Evolutionary conservation across 2,329 filamentous ascomycete species (phyloP), one percentile per base, ranked within the genome.

Genomic region (Aspergillus nomiae): DNA sequence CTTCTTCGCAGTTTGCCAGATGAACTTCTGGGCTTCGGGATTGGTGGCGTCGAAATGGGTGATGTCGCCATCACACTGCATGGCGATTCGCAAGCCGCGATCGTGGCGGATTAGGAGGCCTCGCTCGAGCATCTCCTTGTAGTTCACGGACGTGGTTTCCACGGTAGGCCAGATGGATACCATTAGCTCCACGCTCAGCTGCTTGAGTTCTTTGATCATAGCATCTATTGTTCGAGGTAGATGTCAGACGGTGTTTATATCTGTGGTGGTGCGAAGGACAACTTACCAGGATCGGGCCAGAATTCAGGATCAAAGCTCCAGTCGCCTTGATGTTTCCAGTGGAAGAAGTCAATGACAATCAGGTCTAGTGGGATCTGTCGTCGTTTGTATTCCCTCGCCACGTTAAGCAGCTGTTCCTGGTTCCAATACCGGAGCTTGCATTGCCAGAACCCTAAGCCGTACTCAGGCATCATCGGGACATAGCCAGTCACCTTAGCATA

Each of bases 81-180:
- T 85, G 0, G 81, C 83, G 1, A 83, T 82, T 0, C 86, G 81
- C 26, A 87, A 76, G 1, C 88, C 88, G 7, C 87, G 82, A 63
- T 90, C 88, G 10, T 80, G 81, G 0, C 86, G 83, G 63, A 90
- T 87, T 2, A 90, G 81, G 4, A 85, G 80, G 0, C 88, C 88
- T 11, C 81, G 80, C 60, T 87, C 85, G 0, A 88, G 75, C 86
- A 90, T 89, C 65, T 89, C 84, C 0, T 80, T 68, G 69, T 84
- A 90, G 71, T 89, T 89, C 48, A 87, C 84, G 0, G 84, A 87
- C 2, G 73, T 70, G 14, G 80, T 81, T 59, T 90, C 86, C 1
- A 90, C 87, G 0, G 87, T 90, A 0, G 88, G 88, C 88, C 89
- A 90, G 67, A 90, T 84, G 0, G 87, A 89, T 0, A 90, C 86